phyloP scores from a whole-genome alignment of 306 rosid species.

The Acacia crassicarpa region DNA sequence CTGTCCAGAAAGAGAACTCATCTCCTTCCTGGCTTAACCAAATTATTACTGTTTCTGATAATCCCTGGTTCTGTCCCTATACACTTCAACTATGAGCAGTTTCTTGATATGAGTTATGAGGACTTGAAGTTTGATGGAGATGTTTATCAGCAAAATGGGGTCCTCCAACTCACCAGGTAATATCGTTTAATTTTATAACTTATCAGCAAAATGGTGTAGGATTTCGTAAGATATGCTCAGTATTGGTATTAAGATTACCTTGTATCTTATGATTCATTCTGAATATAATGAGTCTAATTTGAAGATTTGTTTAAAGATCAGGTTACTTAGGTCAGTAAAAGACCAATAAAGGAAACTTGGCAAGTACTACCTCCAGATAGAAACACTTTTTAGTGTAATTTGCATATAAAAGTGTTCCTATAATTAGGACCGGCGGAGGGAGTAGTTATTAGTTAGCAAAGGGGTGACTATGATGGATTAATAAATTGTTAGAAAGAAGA shows the following conservation, averaged over 20 bases:
- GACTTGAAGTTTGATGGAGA: constrained; percentile 13
- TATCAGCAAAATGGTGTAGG: not conserved
- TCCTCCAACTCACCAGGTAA: not conserved
- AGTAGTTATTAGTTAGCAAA: not conserved
- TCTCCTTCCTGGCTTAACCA: constrained; percentile 2
- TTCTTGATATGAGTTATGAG: not conserved
- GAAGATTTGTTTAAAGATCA: not conserved
- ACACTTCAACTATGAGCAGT: constrained; percentile 3
- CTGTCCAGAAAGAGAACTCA: not conserved
- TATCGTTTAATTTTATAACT: not conserved
- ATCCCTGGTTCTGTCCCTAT: not conserved
- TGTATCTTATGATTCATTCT: not conserved
- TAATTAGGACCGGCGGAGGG: no score
- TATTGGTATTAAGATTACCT: not conserved
- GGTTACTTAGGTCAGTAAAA: not conserved
- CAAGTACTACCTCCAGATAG: not conserved
- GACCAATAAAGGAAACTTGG: not conserved
- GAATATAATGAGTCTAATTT: not conserved
- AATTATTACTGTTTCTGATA: not conserved
- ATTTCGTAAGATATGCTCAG: not conserved
- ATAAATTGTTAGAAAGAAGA: not conserved
- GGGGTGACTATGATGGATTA: not conserved
- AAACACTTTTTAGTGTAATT: no score
- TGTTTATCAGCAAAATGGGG: constrained; percentile 11
- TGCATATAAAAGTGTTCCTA: no score